Evolutionary conservation across 768 basidiomycete genomes (phyloP), one percentile per base, ranked within the genome.

Genomic region (Exsudoporus frostii): DNA sequence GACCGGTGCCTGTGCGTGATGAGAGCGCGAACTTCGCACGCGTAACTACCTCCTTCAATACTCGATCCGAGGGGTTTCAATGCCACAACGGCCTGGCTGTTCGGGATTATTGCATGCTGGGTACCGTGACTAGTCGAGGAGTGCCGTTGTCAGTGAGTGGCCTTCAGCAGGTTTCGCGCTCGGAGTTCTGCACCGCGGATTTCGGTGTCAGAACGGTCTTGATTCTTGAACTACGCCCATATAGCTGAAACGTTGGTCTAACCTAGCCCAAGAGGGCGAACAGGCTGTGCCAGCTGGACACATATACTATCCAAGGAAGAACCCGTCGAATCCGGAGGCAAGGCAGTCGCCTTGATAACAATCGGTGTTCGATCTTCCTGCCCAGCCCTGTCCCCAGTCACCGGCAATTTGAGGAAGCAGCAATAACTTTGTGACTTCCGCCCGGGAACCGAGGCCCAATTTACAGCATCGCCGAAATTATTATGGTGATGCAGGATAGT

Each of bases 401-500:
- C 41, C 25, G 41, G 17, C 24, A 10, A 38, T 22, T 15, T 7
- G 39, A 11, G 25, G 41, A n/a, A 25, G 25, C 24, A 42, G 17
- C 41, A 42, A 17, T 24, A 20, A 15, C n/a, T n/a, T n/a, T 22
- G 22, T 33, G 30, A 45, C 29, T 19, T 45, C 30, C 14, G 20
- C 11, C n/a, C 20, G 44, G 32, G 44, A 45, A 33, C n/a, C 20
- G 15, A 15, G 32, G 30, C 20, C 7, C 20, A 22, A 33, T 11
- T 17, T 11, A 25, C 22, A 10, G 14, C 13, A 24, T 24, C 33
- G 17, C 45, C 32, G 15, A 25, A 22, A 34, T 45, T 7, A 10
- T 32, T n/a, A 32, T 43, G 9, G 4, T 95, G 43, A 80, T 96
- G 45, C 92, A 90, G 43, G 93, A 93, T 0, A 92, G 94, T 17